phyloP scores from a whole-genome alignment of 345 rosid species.

The Adansonia digitata region DNA sequence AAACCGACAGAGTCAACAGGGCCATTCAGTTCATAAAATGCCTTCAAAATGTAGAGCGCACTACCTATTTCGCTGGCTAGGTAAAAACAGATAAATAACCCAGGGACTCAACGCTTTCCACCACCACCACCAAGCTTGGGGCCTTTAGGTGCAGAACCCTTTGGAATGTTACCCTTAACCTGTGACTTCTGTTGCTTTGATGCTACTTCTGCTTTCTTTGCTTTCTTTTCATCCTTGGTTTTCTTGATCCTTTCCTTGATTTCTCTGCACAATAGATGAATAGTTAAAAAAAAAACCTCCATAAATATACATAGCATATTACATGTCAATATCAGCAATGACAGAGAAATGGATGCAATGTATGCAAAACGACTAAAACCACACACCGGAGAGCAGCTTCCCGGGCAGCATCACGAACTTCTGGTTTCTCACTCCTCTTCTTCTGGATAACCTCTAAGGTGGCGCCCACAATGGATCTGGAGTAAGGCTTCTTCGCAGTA shows the following conservation, averaged over 20 bases:
- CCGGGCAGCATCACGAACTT: constrained; percentile 80
- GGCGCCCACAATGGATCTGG: constrained; percentile 73
- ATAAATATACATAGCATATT: not conserved
- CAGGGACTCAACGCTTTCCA: constrained; percentile 49
- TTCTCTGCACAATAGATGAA: constrained; percentile 38
- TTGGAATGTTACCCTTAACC: constrained; percentile 40
- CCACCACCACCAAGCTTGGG: constrained; percentile 72
- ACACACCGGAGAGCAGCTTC: constrained; percentile 67
- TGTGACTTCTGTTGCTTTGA: constrained; percentile 59
- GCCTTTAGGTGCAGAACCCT: constrained; percentile 48
- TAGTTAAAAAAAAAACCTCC: no score
- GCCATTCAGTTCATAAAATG: not conserved
- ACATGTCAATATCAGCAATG: not conserved
- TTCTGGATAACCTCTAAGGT: constrained; percentile 72
- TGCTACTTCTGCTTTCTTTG: constrained; percentile 60
- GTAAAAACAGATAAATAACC: not conserved
- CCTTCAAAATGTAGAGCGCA: constrained; percentile 6
- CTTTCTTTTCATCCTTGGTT: constrained; percentile 80
- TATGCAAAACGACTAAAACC: not conserved
- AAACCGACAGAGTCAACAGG: not conserved
- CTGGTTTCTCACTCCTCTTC: constrained; percentile 72
- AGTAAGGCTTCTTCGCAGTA: constrained; percentile 65
- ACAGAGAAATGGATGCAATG: not conserved
- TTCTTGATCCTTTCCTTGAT: constrained; percentile 85
- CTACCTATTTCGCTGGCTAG: constrained; percentile 11